Percentiles rank a stretch among this genome's conserved stretches.
These are phyloP conservation scores for Aphanomyces astaci DNA, from an alignment of 352 stramenopile species.

Conservation along the genomic window DNA sequence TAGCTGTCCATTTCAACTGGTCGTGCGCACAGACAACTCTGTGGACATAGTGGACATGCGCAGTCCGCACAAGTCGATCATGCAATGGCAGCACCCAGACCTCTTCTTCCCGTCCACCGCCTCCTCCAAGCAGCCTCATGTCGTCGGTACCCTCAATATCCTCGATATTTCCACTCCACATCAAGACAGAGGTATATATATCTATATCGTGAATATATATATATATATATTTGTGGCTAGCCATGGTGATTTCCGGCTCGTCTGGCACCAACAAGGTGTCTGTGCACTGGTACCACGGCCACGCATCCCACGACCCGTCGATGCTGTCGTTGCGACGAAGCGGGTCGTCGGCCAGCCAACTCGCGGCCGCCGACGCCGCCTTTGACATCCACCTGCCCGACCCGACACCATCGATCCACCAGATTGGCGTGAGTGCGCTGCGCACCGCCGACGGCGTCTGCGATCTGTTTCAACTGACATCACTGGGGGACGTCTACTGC, in stretches of 20 bases:
- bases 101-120: neutral
- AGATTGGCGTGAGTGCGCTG: neutral
- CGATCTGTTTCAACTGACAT: neutral
- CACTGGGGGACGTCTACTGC: constrained; percentile 8
- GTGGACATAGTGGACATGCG: constrained; percentile 62
- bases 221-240: no score
- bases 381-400: constrained; percentile 12
- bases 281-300: constrained; percentile 5
- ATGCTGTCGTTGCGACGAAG: neutral
- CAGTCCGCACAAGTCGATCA: constrained; percentile 46
- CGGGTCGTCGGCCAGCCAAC: neutral
- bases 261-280: constrained; percentile 3
- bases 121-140: neutral
- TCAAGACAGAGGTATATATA: neutral
- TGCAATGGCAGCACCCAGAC: constrained; percentile 39
- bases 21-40: constrained; percentile 53
- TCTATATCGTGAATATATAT: no score
- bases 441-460: neutral
- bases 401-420: neutral
- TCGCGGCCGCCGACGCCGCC: neutral
- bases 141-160: neutral
- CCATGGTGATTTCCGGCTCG: neutral
- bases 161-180: neutral
- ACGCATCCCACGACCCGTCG: neutral
- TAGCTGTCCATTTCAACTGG: constrained; percentile 63